phyloP scores from a whole-genome alignment of 2,329 filamentous ascomycete genomes.

The Epichloe hybrida region DNA sequence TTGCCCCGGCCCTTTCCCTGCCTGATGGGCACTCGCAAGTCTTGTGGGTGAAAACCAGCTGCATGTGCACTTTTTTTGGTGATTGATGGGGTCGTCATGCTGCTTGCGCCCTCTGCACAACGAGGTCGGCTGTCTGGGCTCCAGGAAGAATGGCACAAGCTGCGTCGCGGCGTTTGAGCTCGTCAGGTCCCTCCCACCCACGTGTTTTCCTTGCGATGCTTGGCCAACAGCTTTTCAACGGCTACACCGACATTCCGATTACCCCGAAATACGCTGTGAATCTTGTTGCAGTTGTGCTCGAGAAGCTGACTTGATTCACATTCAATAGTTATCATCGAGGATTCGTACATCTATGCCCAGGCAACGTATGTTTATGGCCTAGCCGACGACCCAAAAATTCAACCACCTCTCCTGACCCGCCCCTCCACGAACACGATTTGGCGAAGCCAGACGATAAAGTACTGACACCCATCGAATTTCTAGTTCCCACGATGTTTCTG shows the following conservation, averaged over 20 bases:
- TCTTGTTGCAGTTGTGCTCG: background rate
- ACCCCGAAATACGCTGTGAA: background rate
- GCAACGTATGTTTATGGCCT: conserved; percentile 16
- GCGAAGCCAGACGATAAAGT: background rate
- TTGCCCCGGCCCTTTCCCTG: conserved; percentile 1
- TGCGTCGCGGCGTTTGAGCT: background rate
- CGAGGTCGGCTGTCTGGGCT: background rate
- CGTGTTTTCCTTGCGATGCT: background rate
- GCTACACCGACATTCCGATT: conserved; percentile 3
- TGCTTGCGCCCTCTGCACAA: background rate
- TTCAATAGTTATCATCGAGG: conserved; percentile 22
- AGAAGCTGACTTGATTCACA: conserved; percentile 4
- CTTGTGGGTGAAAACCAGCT: background rate
- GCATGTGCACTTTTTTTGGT: background rate
- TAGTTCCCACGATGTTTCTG: conserved; percentile 49
- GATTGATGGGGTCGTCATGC: background rate
- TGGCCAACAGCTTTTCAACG: background rate
- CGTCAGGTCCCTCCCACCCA: background rate
- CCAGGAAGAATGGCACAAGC: background rate
- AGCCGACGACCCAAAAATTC: conserved; percentile 5
- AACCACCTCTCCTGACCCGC: background rate
- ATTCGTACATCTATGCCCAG: conserved; percentile 26
- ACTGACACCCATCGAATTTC: background rate
- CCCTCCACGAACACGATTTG: background rate
- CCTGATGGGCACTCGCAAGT: background rate